Conservation (phyloP, 2,329 filamentous ascomycete genomes). For the Magnaporthiopsis incrustans region DNA sequence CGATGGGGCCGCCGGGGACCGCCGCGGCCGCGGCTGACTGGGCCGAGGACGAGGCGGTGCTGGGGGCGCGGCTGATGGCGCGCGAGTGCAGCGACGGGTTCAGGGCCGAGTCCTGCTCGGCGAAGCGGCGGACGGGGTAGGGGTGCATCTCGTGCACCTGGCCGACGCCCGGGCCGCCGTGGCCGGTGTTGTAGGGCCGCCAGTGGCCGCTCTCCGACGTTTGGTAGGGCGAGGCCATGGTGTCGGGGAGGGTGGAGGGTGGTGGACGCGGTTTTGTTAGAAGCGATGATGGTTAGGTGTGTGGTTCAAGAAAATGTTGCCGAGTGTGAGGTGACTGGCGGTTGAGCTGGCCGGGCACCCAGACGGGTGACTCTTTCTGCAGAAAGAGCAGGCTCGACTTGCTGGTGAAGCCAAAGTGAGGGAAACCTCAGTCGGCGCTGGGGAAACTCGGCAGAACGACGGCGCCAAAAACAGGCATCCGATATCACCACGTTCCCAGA, state of each 20-base stretch:
- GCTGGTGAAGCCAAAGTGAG: neutral
- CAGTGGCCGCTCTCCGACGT: neutral
- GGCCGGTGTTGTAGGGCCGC: slow-evolving; percentile 3
- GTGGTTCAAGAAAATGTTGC: neutral
- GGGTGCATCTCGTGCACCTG: slow-evolving; percentile 8
- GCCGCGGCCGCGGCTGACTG: neutral
- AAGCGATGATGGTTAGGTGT: neutral
- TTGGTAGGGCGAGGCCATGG: neutral
- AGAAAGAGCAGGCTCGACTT: neutral
- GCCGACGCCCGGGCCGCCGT: neutral
- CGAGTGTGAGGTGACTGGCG: no score
- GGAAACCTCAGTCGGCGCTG: neutral
- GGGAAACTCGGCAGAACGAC: no score
- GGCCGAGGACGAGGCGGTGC: neutral
- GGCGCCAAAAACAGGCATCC: neutral
- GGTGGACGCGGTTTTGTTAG: no score
- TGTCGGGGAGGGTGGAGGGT: neutral
- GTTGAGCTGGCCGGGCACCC: no score
- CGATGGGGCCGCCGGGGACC: neutral
- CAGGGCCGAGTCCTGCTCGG: slow-evolving; percentile 1
- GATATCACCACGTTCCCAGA: neutral
- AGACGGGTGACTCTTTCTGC: neutral
- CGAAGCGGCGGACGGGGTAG: slow-evolving; percentile 5
- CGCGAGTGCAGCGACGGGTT: neutral
- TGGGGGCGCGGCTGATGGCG: slow-evolving; percentile 1